Percentiles rank a stretch among this genome's conserved stretches.
Conservation (phyloP, 306 rosid genomes). For the Cucurbita pepo region DNA sequence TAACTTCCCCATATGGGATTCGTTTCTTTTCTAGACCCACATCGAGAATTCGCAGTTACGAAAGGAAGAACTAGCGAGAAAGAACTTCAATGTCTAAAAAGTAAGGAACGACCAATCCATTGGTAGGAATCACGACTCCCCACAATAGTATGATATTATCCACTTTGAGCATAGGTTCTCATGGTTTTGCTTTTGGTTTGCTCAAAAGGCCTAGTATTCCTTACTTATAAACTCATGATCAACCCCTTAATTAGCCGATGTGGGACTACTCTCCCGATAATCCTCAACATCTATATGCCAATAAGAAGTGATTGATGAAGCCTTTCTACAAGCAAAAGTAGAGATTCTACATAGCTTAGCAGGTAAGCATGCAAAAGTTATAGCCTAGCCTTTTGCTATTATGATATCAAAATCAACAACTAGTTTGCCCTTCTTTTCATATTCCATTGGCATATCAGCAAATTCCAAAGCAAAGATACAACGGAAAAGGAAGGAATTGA, state of each 20-base stretch:
- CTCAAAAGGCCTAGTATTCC: too few species aligned
- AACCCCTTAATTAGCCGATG: too few species aligned
- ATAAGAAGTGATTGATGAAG: background rate
- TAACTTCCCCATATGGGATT: background rate
- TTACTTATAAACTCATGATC: too few species aligned
- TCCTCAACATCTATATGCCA: background rate
- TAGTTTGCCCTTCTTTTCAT: background rate
- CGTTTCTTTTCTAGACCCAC: too few species aligned
- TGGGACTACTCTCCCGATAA: too few species aligned
- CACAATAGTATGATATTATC: too few species aligned
- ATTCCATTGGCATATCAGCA: background rate
- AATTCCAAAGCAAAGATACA: background rate
- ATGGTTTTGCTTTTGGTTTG: too few species aligned
- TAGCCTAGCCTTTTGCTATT: background rate
- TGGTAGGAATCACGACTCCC: too few species aligned
- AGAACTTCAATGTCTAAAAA: background rate
- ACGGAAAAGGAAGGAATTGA: background rate
- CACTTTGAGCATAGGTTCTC: too few species aligned
- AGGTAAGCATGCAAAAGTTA: conserved; percentile 1
- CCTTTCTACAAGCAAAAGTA: conserved; percentile 1
- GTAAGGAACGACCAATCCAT: background rate
- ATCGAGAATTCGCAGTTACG: background rate
- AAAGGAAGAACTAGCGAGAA: background rate
- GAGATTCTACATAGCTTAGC: conserved; percentile 8
- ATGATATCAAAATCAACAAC: background rate